Conservation (phyloP, 192 early-diverging fungal species). For the Podochytrium sp. region DNA sequence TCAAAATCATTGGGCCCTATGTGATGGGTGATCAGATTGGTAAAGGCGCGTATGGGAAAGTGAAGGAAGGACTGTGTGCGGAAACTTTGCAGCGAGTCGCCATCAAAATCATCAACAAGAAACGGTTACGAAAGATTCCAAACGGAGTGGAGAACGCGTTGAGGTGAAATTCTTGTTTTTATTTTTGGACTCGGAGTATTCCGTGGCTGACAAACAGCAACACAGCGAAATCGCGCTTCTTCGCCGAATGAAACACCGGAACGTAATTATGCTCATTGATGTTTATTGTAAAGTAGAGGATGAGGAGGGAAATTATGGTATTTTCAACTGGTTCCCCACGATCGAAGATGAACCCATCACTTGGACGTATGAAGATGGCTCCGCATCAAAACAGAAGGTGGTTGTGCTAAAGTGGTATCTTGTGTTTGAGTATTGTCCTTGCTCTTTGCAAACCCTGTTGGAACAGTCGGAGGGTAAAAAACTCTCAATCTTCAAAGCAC, state of each 20-base stretch:
- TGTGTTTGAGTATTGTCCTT: constrained; percentile 63
- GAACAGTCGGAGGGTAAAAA: constrained; percentile 46
- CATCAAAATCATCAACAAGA: constrained; percentile 62
- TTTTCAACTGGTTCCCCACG: constrained; percentile 60
- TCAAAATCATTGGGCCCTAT: constrained; percentile 61
- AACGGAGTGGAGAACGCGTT: constrained; percentile 53
- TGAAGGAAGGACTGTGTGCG: constrained; percentile 61
- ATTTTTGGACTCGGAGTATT: too few relatives aligned
- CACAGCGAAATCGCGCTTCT: constrained; percentile 58
- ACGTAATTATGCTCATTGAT: constrained; percentile 57
- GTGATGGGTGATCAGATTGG: constrained; percentile 64
- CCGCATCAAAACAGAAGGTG: constrained; percentile 43
- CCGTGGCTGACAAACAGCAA: constrained; percentile 6
- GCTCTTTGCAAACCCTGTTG: constrained; percentile 56
- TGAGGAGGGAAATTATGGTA: constrained; percentile 49
- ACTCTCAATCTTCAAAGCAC: constrained; percentile 42
- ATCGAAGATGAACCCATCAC: constrained; percentile 62
- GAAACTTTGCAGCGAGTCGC: constrained; percentile 63
- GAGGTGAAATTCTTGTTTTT: constrained; percentile 18
- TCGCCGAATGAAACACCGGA: constrained; percentile 51
- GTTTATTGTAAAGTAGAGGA: constrained; percentile 67
- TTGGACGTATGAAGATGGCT: constrained; percentile 56
- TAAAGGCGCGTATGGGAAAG: constrained; percentile 64
- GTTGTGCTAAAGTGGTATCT: constrained; percentile 59
- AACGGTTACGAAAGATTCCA: constrained; percentile 58